Evolutionary conservation across 768 basidiomycete species (phyloP).

Genomic region (Daedalea quercina): DNA sequence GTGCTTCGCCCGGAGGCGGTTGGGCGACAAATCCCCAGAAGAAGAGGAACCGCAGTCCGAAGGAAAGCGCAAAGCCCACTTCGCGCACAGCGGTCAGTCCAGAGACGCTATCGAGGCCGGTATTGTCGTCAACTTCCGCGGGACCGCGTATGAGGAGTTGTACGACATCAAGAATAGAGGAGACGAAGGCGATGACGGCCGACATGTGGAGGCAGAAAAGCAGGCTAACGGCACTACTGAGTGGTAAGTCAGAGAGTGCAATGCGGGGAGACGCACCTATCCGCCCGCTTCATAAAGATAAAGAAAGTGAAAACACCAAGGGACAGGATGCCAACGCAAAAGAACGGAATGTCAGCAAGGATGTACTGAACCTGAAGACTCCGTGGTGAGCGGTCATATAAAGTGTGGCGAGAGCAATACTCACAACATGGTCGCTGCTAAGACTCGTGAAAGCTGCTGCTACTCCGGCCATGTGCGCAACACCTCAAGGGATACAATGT

Average conservation of each 20-base stretch:
- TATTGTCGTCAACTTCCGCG: slow-evolving; percentile 18
- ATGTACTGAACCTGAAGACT: slow-evolving; percentile 44
- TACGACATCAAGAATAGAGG: slow-evolving; percentile 55
- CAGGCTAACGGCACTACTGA: slow-evolving; percentile 19
- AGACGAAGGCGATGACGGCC: slow-evolving; percentile 52
- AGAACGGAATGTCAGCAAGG: slow-evolving; percentile 60
- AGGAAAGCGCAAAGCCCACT: slow-evolving; percentile 47
- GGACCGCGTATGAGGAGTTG: slow-evolving; percentile 40
- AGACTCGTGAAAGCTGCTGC: slow-evolving; percentile 28
- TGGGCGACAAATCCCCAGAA: slow-evolving; percentile 62
- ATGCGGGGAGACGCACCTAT: slow-evolving; percentile 40
- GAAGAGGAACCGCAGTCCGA: slow-evolving; percentile 56
- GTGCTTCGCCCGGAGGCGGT: slow-evolving; percentile 42
- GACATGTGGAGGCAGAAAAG: slow-evolving; percentile 49
- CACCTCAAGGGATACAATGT: background rate
- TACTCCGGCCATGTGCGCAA: slow-evolving; percentile 18
- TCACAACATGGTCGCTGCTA: slow-evolving; percentile 37
- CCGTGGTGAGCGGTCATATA: background rate
- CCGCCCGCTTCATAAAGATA: slow-evolving; percentile 43
- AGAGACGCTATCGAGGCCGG: slow-evolving; percentile 20
- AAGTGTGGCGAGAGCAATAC: slow-evolving; percentile 15
- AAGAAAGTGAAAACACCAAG: slow-evolving; percentile 56
- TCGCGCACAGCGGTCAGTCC: slow-evolving; percentile 50
- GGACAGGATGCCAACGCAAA: slow-evolving; percentile 58
- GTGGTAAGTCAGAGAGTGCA: background rate